These are phyloP conservation scores for Physcomitrellopsis africana DNA, from an alignment of 225 moss, liverwort and hornwort species.

Conservation along the genomic window DNA sequence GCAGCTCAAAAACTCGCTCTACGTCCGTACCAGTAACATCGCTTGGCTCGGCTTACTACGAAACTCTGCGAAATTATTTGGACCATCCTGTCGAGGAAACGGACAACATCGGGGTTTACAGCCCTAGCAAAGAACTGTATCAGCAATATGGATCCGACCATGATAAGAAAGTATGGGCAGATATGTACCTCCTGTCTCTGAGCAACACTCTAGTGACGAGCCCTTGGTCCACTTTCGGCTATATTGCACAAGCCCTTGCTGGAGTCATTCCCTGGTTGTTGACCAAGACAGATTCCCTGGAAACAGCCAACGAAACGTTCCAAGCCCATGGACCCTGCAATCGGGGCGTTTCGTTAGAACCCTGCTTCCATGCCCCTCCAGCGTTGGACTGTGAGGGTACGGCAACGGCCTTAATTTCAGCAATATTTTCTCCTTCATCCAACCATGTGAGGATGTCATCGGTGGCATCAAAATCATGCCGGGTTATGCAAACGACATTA, in stretches of 20 bases:
- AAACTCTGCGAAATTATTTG: slow-evolving; percentile 61
- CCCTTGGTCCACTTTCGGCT: slow-evolving; percentile 88
- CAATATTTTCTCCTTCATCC: slow-evolving; percentile 55
- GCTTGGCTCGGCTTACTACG: slow-evolving; percentile 61
- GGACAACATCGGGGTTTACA: slow-evolving; percentile 66
- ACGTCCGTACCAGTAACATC: slow-evolving; percentile 67
- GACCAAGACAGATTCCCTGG: slow-evolving; percentile 36
- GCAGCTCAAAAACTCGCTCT: slow-evolving; percentile 37
- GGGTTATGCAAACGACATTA: slow-evolving; percentile 1
- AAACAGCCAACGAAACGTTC: slow-evolving; percentile 48
- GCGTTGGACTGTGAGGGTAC: slow-evolving; percentile 45
- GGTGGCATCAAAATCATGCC: slow-evolving; percentile 71
- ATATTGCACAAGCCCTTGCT: slow-evolving; percentile 75
- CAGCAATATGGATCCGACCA: slow-evolving; percentile 69
- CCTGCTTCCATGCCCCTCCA: slow-evolving; percentile 75
- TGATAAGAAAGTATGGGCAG: slow-evolving; percentile 80
- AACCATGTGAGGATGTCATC: slow-evolving; percentile 66
- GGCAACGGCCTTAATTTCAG: slow-evolving; percentile 41
- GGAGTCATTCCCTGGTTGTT: slow-evolving; percentile 77
- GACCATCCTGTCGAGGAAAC: slow-evolving; percentile 48
- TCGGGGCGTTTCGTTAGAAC: slow-evolving; percentile 62
- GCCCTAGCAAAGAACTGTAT: slow-evolving; percentile 68
- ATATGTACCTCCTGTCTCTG: slow-evolving; percentile 79
- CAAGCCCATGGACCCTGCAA: slow-evolving; percentile 57
- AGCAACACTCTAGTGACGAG: slow-evolving; percentile 80